Conservation (phyloP, 345 rosid species). For the Draba incana region DNA sequence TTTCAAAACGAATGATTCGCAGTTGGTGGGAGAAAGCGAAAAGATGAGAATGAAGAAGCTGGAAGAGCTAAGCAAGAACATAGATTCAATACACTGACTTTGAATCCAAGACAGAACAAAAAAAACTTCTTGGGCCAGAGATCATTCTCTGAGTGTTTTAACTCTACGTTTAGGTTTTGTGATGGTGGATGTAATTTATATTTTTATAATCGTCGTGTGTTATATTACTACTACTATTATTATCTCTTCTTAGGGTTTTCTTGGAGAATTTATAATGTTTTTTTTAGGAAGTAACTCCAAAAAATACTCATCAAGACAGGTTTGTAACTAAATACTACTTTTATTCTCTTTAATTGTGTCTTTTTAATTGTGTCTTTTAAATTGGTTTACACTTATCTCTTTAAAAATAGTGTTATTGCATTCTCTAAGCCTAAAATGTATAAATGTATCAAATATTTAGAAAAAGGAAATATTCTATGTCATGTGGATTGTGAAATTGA, state of each 20-base stretch:
- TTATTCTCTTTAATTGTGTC: background rate
- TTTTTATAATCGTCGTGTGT: slow-evolving; percentile 39
- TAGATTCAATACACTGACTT: slow-evolving; percentile 51
- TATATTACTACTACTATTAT: slow-evolving; percentile 26
- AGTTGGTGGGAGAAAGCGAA: slow-evolving; percentile 91
- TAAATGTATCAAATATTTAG: background rate
- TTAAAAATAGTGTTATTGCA: background rate
- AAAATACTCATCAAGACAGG: slow-evolving; percentile 34
- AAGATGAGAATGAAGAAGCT: slow-evolving; percentile 85
- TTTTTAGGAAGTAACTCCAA: slow-evolving; percentile 34
- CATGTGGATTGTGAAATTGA: slow-evolving; percentile 5
- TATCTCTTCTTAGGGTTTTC: slow-evolving; percentile 31
- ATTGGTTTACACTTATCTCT: background rate
- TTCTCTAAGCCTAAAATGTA: background rate
- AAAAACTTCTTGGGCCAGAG: slow-evolving; percentile 27
- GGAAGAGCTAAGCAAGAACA: slow-evolving; percentile 87
- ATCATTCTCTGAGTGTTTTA: slow-evolving; percentile 38
- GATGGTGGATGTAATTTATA: slow-evolving; percentile 42
- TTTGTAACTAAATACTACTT: slow-evolving; percentile 37
- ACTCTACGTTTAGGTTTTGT: slow-evolving; percentile 38
- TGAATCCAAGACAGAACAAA: slow-evolving; percentile 36
- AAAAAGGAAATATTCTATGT: background rate
- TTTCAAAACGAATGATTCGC: slow-evolving; percentile 32
- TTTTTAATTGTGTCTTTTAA: background rate
- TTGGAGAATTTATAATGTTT: slow-evolving; percentile 28